Conservation (phyloP, 805 yeast species). For the Ogataea pignaliae region DNA sequence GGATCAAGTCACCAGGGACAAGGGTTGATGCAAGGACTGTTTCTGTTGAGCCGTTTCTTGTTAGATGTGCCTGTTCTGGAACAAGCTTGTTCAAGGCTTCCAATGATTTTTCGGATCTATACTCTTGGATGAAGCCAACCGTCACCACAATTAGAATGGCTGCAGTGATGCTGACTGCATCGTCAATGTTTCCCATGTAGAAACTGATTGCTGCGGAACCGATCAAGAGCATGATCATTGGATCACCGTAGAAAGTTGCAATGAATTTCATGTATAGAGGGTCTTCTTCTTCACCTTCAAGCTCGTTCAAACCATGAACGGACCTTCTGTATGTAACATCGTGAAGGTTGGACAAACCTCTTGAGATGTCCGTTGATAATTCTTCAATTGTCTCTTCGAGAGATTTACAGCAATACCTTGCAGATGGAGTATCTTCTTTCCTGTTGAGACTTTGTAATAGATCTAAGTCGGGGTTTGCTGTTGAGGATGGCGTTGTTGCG, state of each 20-base stretch:
- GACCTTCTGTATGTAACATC: slow-evolving; percentile 71
- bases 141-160: slow-evolving; percentile 92
- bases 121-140: slow-evolving; percentile 97
- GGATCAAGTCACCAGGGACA: slow-evolving; percentile 95
- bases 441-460: too few relatives aligned
- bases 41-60: slow-evolving; percentile 73
- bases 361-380: slow-evolving; percentile 52
- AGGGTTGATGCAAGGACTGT: slow-evolving; percentile 81
- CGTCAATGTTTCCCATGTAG: slow-evolving; percentile 93
- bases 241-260: slow-evolving; percentile 83
- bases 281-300: slow-evolving; percentile 74
- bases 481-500: too few relatives aligned
- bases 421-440: slow-evolving; percentile 34
- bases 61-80: slow-evolving; percentile 93
- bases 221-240: slow-evolving; percentile 78
- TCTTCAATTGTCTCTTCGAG: slow-evolving; percentile 61
- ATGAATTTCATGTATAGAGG: slow-evolving; percentile 66
- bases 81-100: slow-evolving; percentile 91
- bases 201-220: slow-evolving; percentile 88
- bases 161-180: slow-evolving; percentile 87
- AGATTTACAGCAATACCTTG: slow-evolving; percentile 55
- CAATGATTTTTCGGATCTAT: slow-evolving; percentile 88
- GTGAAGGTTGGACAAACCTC: slow-evolving; percentile 64
- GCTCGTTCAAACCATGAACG: slow-evolving; percentile 78
- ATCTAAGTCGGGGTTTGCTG: too few relatives aligned